Evolutionary conservation across 352 stramenopile species (phyloP), one percentile per base, ranked within the genome.

Genomic region (Globisporangium paroecandrum): DNA sequence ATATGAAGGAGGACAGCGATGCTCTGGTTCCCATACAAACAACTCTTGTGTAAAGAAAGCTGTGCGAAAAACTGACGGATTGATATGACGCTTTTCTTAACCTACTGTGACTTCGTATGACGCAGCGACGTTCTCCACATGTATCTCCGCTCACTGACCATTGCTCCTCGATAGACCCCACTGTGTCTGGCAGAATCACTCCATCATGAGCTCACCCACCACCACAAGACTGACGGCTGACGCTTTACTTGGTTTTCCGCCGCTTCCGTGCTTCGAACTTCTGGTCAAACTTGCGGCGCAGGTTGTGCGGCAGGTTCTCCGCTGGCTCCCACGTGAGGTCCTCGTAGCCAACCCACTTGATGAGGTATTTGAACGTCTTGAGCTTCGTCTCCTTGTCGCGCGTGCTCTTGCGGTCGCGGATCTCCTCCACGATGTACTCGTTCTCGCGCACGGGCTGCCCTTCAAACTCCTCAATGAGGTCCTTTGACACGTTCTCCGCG

Each of bases 291-390:
- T 90, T 94, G 60, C 83, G 82, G 22, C 86, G 82, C 20, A 94
- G 56, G 53, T 90, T 94, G 69, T 89, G 85, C 22, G 85, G 85
- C 29, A 94, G 59, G 70, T 94, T 94, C 32, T 90, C 79, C 0
- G 82, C 77, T 0, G 85, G 85, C 57, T 94, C 85, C 85, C 85
- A 94, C 55, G 85, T 94, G 64, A 79, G 68, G 7, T 94, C 83
- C 8, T 91, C 83, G 74, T 94, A 94, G 65, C 86, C 84, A 49
- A 94, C 79, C 86, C 86, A 94, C 70, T 93, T 93, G 71, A 94
- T 85, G n/a, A 88, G 77, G 74, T 93, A 94, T 72, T 91, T 78
- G 65, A 89, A 80, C 29, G 74, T 88, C 73, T 90, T 90, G 63
- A 94, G 79, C 51, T 72, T 77, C 49, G 82, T 94, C 25, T 77